These are phyloP conservation scores for Taphrina wiesneri DNA, from an alignment of 1,139 yeast genomes.

Conservation along the genomic window DNA sequence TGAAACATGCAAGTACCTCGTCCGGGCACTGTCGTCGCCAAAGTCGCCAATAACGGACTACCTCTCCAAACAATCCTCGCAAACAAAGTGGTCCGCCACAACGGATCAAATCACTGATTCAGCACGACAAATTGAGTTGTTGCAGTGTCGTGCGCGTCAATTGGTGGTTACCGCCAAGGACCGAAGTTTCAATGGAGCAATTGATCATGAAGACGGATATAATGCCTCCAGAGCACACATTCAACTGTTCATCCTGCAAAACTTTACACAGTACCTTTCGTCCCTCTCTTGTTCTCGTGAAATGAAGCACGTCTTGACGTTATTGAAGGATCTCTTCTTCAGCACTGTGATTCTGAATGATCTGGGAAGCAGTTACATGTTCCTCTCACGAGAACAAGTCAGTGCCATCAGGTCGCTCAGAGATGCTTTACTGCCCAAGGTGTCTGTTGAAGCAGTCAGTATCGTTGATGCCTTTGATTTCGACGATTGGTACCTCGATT, in stretches of 20 bases:
- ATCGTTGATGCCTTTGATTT: slow-evolving; percentile 87
- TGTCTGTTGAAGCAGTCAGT: slow-evolving; percentile 71
- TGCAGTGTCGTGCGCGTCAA: slow-evolving; percentile 19
- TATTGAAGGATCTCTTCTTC: slow-evolving; percentile 63
- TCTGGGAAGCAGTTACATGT: slow-evolving; percentile 73
- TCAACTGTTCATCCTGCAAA: slow-evolving; percentile 22
- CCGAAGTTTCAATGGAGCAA: neutral
- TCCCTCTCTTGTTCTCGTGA: neutral
- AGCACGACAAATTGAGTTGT: slow-evolving; percentile 4
- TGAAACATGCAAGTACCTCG: slow-evolving; percentile 32
- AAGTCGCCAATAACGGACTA: slow-evolving; percentile 21
- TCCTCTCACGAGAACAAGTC: slow-evolving; percentile 50
- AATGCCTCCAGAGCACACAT: slow-evolving; percentile 27
- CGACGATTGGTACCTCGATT: slow-evolving; percentile 79
- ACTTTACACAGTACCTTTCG: slow-evolving; percentile 4
- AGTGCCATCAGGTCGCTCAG: slow-evolving; percentile 46
- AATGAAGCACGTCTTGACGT: slow-evolving; percentile 47
- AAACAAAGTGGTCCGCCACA: neutral
- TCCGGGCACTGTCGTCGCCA: slow-evolving; percentile 17
- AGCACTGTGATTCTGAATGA: slow-evolving; percentile 71
- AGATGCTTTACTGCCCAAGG: slow-evolving; percentile 46
- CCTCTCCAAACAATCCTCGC: neutral
- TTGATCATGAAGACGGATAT: slow-evolving; percentile 29
- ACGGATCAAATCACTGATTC: slow-evolving; percentile 1
- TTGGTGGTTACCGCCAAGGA: slow-evolving; percentile 9